Base-by-base conservation (phyloP, 1,139 yeast species). In the Debaryomyces subglobosus region DNA sequence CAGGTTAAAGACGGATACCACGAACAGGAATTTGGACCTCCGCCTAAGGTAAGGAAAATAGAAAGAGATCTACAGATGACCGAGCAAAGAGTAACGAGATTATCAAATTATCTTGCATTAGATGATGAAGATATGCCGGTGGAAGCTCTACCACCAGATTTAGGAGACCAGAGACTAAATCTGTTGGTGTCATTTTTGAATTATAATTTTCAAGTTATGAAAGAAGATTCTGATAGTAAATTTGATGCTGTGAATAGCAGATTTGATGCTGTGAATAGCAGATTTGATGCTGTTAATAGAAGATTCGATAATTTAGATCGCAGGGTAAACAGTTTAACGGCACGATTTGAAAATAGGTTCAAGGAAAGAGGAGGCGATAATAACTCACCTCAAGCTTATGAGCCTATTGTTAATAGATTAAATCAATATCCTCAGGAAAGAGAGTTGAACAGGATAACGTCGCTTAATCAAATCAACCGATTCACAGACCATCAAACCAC, bases 121-220 rank as follows among this genome's bases (percentile, higher is more conserved):
- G n/a, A 20, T 12, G 32, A 42, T 13, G 24, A 42, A 20, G 39
- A 27, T 5, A 12, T 15, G n/a, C 27, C 21, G 8, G 9, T 4
- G 4, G 3, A 7, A 8, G 45, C 23, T 3, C 15, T 10, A 18
- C 27, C 30, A 23, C 32, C 13, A n/a, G 45, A 43, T 27, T 24
- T 43, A 36, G 45, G 41, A 10, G 37, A 35, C 36, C 41, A 29
- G 15, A 13, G 25, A 9, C 12, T 43, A 8, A 43, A 43, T 36
- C 25, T 21, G 13, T 13, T 43, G 12, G 21, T 35, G 18, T n/a
- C 35, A 6, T 15, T 34, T 9, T 20, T 43, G 15, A 12, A 6
- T 10, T 36, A 35, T 18, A 21, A 13, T 2, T 27, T 34, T 15
- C n/a, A n/a, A n/a, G n/a, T n/a, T n/a, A n/a, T n/a, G n/a, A n/a